Evolutionary conservation across 2,329 filamentous ascomycete genomes (phyloP).

Genomic region (Aspergillus fumigatus): DNA sequence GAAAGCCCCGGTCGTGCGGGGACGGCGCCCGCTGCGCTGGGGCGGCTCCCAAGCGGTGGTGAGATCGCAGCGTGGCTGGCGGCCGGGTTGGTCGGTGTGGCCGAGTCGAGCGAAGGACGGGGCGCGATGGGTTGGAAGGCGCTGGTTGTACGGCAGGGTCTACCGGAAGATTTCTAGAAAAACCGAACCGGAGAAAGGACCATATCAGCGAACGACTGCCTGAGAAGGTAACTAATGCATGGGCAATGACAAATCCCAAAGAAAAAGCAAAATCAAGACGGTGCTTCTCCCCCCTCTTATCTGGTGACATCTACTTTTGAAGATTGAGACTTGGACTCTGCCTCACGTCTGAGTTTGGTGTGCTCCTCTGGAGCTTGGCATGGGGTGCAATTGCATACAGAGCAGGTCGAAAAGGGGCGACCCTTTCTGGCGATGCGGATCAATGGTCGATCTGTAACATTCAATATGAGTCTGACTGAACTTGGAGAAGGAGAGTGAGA

Average conservation of each 20-base stretch:
- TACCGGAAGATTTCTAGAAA: neutral
- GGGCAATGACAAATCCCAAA: neutral
- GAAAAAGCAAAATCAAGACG: neutral
- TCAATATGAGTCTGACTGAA: neutral
- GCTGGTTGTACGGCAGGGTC: neutral
- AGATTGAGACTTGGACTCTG: conserved; percentile 26
- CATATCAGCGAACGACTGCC: neutral
- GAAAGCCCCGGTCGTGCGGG: neutral
- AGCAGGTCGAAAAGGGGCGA: conserved; percentile 90
- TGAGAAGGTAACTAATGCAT: neutral
- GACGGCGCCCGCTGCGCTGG: neutral
- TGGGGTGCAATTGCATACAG: conserved; percentile 78
- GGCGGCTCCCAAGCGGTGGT: too few relatives aligned
- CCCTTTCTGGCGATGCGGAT: conserved; percentile 97
- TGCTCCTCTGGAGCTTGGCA: conserved; percentile 90
- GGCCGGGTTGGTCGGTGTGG: too few relatives aligned
- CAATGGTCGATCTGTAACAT: conserved; percentile 69
- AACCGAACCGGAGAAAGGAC: neutral
- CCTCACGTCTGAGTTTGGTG: conserved; percentile 54
- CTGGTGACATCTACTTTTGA: conserved; percentile 24
- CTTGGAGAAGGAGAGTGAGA: neutral
- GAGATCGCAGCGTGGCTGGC: neutral
- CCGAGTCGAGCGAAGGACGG: neutral
- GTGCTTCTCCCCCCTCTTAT: neutral
- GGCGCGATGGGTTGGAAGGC: conserved; percentile 3